phyloP scores from a whole-genome alignment of 2,329 filamentous ascomycete species.

The Zalaria obscura region DNA sequence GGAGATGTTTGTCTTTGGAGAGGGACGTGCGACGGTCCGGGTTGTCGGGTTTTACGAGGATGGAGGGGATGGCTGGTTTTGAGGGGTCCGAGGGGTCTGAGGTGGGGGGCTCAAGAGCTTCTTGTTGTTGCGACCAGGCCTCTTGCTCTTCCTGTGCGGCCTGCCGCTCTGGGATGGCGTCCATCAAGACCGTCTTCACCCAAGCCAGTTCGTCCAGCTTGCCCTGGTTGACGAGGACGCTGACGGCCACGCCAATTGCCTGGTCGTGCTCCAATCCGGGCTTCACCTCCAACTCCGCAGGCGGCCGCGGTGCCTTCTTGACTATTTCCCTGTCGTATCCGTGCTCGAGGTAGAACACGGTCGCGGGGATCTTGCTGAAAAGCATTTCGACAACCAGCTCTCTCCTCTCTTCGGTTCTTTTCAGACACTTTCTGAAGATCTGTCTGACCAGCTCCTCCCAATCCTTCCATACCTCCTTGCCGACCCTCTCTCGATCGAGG shows the following conservation, averaged over 20 bases:
- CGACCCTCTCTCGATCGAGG: conserved; percentile 46
- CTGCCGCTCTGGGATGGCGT: conserved; percentile 57
- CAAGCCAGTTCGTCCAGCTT: conserved; percentile 65
- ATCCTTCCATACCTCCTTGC: conserved; percentile 55
- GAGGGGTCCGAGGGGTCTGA: conserved; percentile 1
- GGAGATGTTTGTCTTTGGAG: conserved; percentile 79
- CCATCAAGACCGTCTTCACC: conserved; percentile 58
- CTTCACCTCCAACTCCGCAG: conserved; percentile 72
- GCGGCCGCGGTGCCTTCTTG: conserved; percentile 51
- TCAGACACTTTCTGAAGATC: conserved; percentile 65
- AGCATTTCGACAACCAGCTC: conserved; percentile 74
- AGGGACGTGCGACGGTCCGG: conserved; percentile 57
- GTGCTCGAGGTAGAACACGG: conserved; percentile 77
- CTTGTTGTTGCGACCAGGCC: conserved; percentile 32
- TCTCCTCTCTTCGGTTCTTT: conserved; percentile 73
- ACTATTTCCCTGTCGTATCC: conserved; percentile 71
- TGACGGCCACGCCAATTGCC: conserved; percentile 60
- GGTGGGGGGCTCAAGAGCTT: background rate
- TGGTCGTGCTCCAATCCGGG: conserved; percentile 53
- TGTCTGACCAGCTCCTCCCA: conserved; percentile 86
- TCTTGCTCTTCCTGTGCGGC: conserved; percentile 63
- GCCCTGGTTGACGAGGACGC: conserved; percentile 65
- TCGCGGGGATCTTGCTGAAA: conserved; percentile 80
- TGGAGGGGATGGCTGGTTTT: conserved; percentile 26
- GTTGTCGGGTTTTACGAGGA: conserved; percentile 47